Percentiles rank a stretch among this genome's conserved stretches.
Evolutionary conservation across 345 rosid species (phyloP).

Genomic region (Adansonia digitata): DNA sequence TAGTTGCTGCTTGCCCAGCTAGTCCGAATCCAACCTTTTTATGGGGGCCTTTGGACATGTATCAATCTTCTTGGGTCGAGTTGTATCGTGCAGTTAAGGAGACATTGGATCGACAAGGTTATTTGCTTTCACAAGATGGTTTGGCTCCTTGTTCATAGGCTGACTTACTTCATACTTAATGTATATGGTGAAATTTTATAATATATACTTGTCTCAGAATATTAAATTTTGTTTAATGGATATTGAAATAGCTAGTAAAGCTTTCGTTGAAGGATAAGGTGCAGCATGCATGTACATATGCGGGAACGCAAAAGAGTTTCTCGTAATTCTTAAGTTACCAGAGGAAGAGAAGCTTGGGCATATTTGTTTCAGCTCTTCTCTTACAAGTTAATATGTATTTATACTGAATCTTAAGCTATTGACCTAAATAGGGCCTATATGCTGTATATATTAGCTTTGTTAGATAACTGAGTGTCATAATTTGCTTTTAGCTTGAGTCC

Average conservation of each 20-base stretch:
- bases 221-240: conserved; percentile 11
- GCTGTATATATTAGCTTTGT: background rate
- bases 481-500: background rate
- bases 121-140: conserved; percentile 39
- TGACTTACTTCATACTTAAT: conserved; percentile 14
- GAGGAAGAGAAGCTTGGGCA: conserved; percentile 13
- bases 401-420: conserved; percentile 16
- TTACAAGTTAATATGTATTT: conserved; percentile 8
- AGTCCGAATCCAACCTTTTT: conserved; percentile 85
- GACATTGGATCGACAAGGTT: conserved; percentile 50
- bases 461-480: background rate
- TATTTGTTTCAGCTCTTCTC: conserved; percentile 1
- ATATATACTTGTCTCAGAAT: conserved; percentile 6
- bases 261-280: conserved; percentile 15
- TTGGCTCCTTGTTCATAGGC: conserved; percentile 56
- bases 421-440: background rate
- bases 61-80: conserved; percentile 69
- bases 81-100: conserved; percentile 59
- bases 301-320: conserved; percentile 17
- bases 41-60: conserved; percentile 53
- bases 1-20: conserved; percentile 78
- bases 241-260: conserved; percentile 13
- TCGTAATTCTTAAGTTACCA: conserved; percentile 8
- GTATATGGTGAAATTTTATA: conserved; percentile 20
- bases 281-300: conserved; percentile 26